A percentile compares a stretch with the other conserved stretches of the same genome.
Evolutionary conservation across 2,329 filamentous ascomycete genomes (phyloP).

Genomic region (Alternaria infectoria): DNA sequence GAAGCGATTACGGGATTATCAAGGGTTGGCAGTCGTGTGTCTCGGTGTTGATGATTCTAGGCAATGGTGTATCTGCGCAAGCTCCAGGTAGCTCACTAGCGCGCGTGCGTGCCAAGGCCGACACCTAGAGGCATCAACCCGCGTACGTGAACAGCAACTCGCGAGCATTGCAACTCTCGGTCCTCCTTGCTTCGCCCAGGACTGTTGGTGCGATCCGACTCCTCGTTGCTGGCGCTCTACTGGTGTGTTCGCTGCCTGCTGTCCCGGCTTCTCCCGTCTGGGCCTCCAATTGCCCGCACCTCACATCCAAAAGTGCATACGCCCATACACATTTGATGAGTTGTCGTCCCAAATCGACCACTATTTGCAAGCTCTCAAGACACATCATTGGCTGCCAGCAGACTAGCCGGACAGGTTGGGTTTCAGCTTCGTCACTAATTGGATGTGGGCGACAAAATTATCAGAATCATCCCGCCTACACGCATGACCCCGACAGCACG

Average conservation of each 20-base stretch:
- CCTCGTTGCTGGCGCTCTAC: not conserved
- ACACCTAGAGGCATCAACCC: not conserved
- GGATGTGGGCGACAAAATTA: constrained; percentile 37
- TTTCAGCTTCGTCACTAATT: constrained; percentile 45
- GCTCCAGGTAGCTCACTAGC: constrained; percentile 23
- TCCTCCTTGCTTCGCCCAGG: not conserved
- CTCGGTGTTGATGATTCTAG: constrained; percentile 33
- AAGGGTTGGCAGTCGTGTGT: constrained; percentile 5
- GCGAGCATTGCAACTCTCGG: not conserved
- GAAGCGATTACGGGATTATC: not conserved
- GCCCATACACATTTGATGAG: constrained; percentile 46
- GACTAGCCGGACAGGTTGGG: constrained; percentile 44
- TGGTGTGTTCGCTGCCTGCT: not conserved
- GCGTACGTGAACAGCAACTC: not conserved
- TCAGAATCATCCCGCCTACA: constrained; percentile 45
- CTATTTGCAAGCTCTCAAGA: constrained; percentile 31
- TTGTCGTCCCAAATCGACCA: constrained; percentile 43
- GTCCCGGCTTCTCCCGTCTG: constrained; percentile 22
- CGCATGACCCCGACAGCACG: constrained; percentile 43
- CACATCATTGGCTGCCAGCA: constrained; percentile 37
- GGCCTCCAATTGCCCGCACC: constrained; percentile 35
- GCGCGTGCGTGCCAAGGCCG: constrained; percentile 22
- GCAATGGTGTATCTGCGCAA: constrained; percentile 42
- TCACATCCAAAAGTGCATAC: constrained; percentile 28
- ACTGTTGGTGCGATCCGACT: not conserved